These are phyloP conservation scores for Tricholoma sp. DNA, from an alignment of 768 basidiomycete species.

Conservation along the genomic window DNA sequence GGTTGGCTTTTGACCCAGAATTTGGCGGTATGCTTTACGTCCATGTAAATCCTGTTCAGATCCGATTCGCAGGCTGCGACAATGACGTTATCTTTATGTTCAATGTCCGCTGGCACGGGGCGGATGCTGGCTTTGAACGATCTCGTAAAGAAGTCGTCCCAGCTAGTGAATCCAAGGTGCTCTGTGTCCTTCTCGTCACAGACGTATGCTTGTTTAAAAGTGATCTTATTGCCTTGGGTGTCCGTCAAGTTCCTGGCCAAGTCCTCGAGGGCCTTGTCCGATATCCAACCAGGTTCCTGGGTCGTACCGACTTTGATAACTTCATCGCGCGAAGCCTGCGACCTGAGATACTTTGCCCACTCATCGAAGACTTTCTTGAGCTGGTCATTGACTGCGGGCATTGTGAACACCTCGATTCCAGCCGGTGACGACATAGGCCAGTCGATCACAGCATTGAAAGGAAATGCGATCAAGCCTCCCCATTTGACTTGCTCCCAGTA, in stretches of 20 bases:
- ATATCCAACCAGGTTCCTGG: no score
- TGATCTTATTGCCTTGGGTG: no score
- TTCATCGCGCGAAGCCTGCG: background rate
- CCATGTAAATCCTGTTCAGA: slow-evolving; percentile 32
- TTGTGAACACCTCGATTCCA: background rate
- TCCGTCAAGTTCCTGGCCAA: no score
- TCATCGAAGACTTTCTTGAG: background rate
- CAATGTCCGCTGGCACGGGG: slow-evolving; percentile 27
- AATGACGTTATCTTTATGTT: slow-evolving; percentile 28
- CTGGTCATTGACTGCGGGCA: background rate
- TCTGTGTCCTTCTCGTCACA: no score
- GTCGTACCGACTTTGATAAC: background rate
- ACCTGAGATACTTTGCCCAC: background rate
- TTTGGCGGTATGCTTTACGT: slow-evolving; percentile 36
- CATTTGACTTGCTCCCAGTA: no score
- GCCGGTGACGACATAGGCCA: background rate
- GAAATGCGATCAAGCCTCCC: background rate
- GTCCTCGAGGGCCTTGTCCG: no score
- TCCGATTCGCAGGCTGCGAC: slow-evolving; percentile 51
- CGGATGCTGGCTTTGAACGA: slow-evolving; percentile 34
- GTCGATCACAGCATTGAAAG: background rate
- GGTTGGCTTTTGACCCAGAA: slow-evolving; percentile 63
- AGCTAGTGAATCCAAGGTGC: slow-evolving; percentile 45
- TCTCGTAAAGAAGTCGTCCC: slow-evolving; percentile 56
- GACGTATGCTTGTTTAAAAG: no score